These are phyloP conservation scores for Fusarium albosuccineum DNA, from an alignment of 2,329 filamentous ascomycete genomes.

Conservation along the genomic window DNA sequence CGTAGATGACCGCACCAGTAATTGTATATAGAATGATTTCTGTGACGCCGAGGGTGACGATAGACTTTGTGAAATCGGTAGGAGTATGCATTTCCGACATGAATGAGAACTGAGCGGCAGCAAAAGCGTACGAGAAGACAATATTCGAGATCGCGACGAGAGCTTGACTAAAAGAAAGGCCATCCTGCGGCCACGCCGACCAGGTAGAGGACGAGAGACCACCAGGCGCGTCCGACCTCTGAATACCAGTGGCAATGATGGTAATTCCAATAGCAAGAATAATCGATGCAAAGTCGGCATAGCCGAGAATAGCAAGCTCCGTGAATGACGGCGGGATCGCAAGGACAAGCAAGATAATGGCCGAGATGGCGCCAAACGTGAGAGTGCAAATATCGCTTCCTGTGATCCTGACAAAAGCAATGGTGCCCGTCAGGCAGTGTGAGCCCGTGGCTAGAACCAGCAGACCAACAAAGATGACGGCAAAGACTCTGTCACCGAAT, in stretches of 20 bases:
- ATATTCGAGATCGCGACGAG: constrained; percentile 4
- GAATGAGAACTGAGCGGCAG: constrained; percentile 4
- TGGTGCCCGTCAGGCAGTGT: constrained; percentile 9
- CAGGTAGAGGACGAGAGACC: constrained; percentile 1
- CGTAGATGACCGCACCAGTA: constrained; percentile 2
- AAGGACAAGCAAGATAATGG: neutral
- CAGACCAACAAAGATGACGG: neutral
- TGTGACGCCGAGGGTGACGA: constrained; percentile 1
- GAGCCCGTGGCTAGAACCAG: constrained; percentile 1
- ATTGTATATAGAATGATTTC: constrained; percentile 7
- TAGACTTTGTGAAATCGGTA: constrained; percentile 5
- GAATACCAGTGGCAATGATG: neutral
- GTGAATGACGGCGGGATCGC: constrained; percentile 10
- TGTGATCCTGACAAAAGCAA: constrained; percentile 7
- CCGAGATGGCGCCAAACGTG: neutral
- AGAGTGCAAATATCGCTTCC: neutral
- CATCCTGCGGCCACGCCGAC: neutral
- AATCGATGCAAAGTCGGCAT: constrained; percentile 6
- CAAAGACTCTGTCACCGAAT: neutral
- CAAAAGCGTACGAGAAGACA: constrained; percentile 11
- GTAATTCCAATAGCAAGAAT: constrained; percentile 8
- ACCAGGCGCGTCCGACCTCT: neutral
- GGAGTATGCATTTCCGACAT: constrained; percentile 7
- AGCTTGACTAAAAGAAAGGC: neutral
- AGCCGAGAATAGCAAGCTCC: constrained; percentile 3